Evolutionary conservation across 2,329 filamentous ascomycete genomes (phyloP).

Genomic region (Metarhizium rileyi): DNA sequence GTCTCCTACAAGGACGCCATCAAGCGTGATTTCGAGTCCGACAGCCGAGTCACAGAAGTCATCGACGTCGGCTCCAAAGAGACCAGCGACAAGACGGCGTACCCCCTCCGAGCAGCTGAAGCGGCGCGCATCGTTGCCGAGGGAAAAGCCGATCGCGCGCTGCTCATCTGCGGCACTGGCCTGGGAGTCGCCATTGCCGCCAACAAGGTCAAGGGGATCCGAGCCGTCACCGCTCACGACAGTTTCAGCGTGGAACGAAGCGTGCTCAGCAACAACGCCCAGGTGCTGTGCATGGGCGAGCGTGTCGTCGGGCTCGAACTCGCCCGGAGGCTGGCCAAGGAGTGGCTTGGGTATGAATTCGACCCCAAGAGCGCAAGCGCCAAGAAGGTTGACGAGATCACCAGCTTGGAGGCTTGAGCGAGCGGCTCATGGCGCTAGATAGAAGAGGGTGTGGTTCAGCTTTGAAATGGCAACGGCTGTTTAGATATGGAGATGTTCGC

Average conservation of each 20-base stretch:
- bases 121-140: slow-evolving; percentile 54
- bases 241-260: slow-evolving; percentile 74
- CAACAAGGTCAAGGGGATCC: slow-evolving; percentile 76
- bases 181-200: slow-evolving; percentile 82
- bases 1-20: slow-evolving; percentile 70
- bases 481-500: not conserved
- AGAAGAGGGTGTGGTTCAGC: not conserved
- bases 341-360: slow-evolving; percentile 80
- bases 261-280: slow-evolving; percentile 75
- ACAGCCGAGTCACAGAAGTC: slow-evolving; percentile 56
- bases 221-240: slow-evolving; percentile 85
- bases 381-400: slow-evolving; percentile 34
- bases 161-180: slow-evolving; percentile 79
- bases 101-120: slow-evolving; percentile 67
- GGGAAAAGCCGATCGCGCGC: slow-evolving; percentile 63
- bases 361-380: slow-evolving; percentile 46
- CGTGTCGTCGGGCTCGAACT: slow-evolving; percentile 74
- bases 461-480: not conserved
- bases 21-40: slow-evolving; percentile 59
- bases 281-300: slow-evolving; percentile 81
- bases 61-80: slow-evolving; percentile 65
- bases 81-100: slow-evolving; percentile 64
- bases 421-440: not conserved
- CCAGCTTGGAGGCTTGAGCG: slow-evolving; percentile 23
- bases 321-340: slow-evolving; percentile 63